Conservation (phyloP, 768 basidiomycete genomes). For the Russula sp. region DNA sequence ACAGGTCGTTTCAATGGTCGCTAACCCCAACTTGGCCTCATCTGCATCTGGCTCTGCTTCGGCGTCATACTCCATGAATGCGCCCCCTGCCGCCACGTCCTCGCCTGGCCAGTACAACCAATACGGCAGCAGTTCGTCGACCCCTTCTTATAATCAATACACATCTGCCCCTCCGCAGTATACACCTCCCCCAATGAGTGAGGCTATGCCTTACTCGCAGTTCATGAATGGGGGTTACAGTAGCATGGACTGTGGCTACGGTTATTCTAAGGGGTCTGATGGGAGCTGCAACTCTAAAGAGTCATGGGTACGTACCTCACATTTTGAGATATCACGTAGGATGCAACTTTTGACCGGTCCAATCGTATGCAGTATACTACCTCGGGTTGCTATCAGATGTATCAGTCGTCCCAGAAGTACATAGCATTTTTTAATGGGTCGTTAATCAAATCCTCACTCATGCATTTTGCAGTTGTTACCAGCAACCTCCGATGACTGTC, state of each 20-base stretch:
- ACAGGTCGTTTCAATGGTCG: slow-evolving; percentile 43
- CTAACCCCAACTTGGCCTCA: slow-evolving; percentile 34
- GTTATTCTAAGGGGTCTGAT: slow-evolving; percentile 54
- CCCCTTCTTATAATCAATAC: slow-evolving; percentile 31
- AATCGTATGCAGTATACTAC: slow-evolving; percentile 13
- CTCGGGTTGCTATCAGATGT: slow-evolving; percentile 22
- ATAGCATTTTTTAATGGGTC: background rate
- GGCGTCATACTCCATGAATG: slow-evolving; percentile 37
- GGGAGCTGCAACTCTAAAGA: slow-evolving; percentile 49
- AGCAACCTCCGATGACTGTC: slow-evolving; percentile 44
- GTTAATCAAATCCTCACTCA: background rate
- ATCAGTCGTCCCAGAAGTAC: background rate
- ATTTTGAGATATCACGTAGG: background rate
- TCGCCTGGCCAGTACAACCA: slow-evolving; percentile 21
- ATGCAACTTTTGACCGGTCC: background rate
- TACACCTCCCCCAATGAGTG: slow-evolving; percentile 35
- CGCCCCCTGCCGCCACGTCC: slow-evolving; percentile 32
- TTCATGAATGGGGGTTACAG: slow-evolving; percentile 64
- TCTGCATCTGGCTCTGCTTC: slow-evolving; percentile 34
- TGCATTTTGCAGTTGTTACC: slow-evolving; percentile 21
- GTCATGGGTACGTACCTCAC: slow-evolving; percentile 55
- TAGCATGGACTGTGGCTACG: slow-evolving; percentile 68
- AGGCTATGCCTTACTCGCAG: slow-evolving; percentile 44
- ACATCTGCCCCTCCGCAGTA: slow-evolving; percentile 33
- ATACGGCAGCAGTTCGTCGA: slow-evolving; percentile 3